Evolutionary conservation across 768 basidiomycete species (phyloP), one percentile per base, ranked within the genome.

Genomic region (Russula brevipes): DNA sequence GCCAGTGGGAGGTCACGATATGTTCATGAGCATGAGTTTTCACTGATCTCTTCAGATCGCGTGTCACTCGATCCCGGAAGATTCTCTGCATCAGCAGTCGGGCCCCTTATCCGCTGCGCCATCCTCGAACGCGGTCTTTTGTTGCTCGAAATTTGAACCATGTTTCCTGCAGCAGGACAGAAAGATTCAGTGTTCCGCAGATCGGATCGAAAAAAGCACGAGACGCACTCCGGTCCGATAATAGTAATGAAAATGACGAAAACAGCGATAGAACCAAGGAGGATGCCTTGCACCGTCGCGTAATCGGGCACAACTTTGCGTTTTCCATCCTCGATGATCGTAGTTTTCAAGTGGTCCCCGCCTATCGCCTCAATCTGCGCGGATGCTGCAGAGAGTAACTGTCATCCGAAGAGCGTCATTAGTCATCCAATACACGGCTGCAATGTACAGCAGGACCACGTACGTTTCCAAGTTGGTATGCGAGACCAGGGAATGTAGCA

Each of bases 201-300:
- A 36, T 14, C 17, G n/a, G n/a, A 5, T 11, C 5, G 19, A 30
- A n/a, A 16, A 14, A n/a, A 39, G 12, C 12, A 47, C 38, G 46
- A 59, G 17, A 81, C 88, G 61, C 67, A 87, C 86, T 87, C 86
- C 0, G 89, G 87, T 3, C 94, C 94, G 60, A 96, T 73, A 66
- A 92, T 76, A 12, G 87, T 87, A 69, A 91, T 80, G 70, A 92
- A 33, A 50, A 96, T 74, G 47, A 91, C 84, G 66, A 88, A 95
- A 0, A 84, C 86, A 1, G 89, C 80, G 19, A 97, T 88, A 31
- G 82, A 80, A 8, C 94, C 94, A 51, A 97, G 87, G 42, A 98
- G 79, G 70, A 98, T 94, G 45, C 89, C 91, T 77, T 92, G 89
- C 5, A 91, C 89, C 24, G 73, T 78, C 12, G 78, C 80, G 59